A percentile compares a stretch with the other conserved stretches of the same genome.
phyloP scores from a whole-genome alignment of 768 basidiomycete species.

The Suillus luteus region DNA sequence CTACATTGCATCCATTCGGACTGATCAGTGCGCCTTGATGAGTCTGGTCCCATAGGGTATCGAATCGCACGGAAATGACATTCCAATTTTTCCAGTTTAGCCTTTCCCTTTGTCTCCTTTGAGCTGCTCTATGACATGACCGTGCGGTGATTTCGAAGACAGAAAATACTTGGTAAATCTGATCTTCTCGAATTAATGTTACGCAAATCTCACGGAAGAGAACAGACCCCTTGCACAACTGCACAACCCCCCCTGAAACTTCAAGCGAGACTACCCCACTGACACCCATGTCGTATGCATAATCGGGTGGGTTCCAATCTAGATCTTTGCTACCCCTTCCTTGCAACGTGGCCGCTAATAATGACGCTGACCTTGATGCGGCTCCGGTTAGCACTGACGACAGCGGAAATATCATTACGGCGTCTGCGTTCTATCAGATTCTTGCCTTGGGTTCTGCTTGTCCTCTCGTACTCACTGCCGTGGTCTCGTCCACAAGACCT shows the following conservation, averaged over 20 bases:
- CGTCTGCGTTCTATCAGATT: constrained; percentile 46
- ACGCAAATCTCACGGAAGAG: constrained; percentile 4
- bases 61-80: constrained; percentile 50
- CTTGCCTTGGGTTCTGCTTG: constrained; percentile 7
- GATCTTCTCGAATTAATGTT: background rate
- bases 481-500: constrained; percentile 38
- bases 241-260: constrained; percentile 59
- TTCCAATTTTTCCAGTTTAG: constrained; percentile 50
- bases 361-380: background rate
- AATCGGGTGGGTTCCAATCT: constrained; percentile 43
- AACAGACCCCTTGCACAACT: constrained; percentile 49
- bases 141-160: constrained; percentile 36
- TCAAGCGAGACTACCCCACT: constrained; percentile 45
- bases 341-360: constrained; percentile 7
- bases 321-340: background rate
- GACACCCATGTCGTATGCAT: constrained; percentile 59
- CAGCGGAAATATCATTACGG: constrained; percentile 50
- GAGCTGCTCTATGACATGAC: background rate
- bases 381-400: constrained; percentile 49
- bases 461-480: constrained; percentile 10
- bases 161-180: constrained; percentile 43
- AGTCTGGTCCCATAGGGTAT: constrained; percentile 41
- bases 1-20: background rate
- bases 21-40: background rate
- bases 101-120: constrained; percentile 3